phyloP scores from a whole-genome alignment of 805 yeast species.

The Candida qinlingensis region DNA sequence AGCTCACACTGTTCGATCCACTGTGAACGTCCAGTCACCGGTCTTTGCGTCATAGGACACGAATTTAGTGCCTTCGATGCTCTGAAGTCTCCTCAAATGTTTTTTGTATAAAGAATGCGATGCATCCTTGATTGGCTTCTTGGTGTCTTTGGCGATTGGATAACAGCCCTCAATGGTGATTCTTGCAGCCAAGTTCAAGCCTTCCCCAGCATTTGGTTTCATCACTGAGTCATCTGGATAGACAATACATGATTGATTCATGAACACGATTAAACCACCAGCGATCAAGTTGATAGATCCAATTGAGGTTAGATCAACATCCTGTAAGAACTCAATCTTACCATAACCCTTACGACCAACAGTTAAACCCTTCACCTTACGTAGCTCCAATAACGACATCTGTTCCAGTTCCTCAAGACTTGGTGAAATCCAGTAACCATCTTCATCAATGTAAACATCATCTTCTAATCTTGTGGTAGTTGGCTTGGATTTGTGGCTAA shows the following conservation, averaged over 20 bases:
- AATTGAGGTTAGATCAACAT: constrained; percentile 76
- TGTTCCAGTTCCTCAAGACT: constrained; percentile 55
- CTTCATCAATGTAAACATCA: constrained; percentile 34
- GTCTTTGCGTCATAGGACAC: constrained; percentile 70
- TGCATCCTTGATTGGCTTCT: constrained; percentile 70
- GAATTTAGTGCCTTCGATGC: constrained; percentile 55
- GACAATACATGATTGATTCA: constrained; percentile 52
- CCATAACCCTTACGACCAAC: constrained; percentile 79
- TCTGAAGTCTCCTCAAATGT: constrained; percentile 65
- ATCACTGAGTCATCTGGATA: constrained; percentile 59
- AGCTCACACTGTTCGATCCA: constrained; percentile 27
- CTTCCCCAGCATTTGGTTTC: constrained; percentile 70
- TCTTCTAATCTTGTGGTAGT: constrained; percentile 7
- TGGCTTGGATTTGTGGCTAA: background rate
- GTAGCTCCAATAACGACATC: constrained; percentile 58
- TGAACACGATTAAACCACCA: constrained; percentile 60
- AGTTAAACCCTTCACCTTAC: constrained; percentile 55
- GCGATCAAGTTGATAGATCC: constrained; percentile 57
- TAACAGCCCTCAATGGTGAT: constrained; percentile 75
- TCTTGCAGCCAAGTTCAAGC: constrained; percentile 71
- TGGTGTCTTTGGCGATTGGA: constrained; percentile 70
- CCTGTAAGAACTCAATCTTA: constrained; percentile 64
- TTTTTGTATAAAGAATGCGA: constrained; percentile 63
- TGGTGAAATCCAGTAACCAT: constrained; percentile 89
- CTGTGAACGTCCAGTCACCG: constrained; percentile 65